These are phyloP conservation scores for Plasmodium berghei DNA, from an alignment of 169 alveolate genomes.

Conservation along the genomic window DNA sequence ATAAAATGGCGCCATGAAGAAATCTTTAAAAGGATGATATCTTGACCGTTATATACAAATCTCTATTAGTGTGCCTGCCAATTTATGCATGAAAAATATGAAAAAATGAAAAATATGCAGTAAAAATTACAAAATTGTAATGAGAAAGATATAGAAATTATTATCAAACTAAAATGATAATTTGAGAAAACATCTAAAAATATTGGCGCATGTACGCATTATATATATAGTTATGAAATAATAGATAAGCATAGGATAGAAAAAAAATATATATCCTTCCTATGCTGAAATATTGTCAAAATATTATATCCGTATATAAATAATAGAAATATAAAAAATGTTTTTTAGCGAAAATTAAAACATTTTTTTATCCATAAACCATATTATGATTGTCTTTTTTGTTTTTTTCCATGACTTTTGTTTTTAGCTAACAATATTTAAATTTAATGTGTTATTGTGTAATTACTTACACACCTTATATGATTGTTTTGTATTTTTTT, in stretches of 20 bases:
- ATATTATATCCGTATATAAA: background rate
- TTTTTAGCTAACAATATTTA: background rate
- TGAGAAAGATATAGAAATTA: background rate
- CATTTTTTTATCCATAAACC: constrained; percentile 33
- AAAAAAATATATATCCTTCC: no score
- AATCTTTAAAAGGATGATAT: constrained; percentile 41
- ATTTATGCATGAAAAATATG: background rate
- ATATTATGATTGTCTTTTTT: background rate
- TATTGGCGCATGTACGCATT: background rate
- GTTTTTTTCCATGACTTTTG: constrained; percentile 3
- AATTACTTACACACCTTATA: background rate
- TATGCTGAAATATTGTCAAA: no score
- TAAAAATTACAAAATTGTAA: constrained; percentile 2
- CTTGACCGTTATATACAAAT: background rate
- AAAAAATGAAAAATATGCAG: background rate
- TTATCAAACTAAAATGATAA: background rate
- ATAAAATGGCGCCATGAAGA: constrained; percentile 56
- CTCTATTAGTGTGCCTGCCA: background rate
- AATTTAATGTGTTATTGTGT: background rate
- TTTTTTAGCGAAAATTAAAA: constrained; percentile 45
- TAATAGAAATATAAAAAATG: constrained; percentile 8
- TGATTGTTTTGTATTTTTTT: background rate
- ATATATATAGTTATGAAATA: no score
- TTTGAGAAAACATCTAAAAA: background rate
- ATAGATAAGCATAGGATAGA: no score